phyloP scores from a whole-genome alignment of 2,329 filamentous ascomycete genomes.

The Zymoseptoria passerinii region DNA sequence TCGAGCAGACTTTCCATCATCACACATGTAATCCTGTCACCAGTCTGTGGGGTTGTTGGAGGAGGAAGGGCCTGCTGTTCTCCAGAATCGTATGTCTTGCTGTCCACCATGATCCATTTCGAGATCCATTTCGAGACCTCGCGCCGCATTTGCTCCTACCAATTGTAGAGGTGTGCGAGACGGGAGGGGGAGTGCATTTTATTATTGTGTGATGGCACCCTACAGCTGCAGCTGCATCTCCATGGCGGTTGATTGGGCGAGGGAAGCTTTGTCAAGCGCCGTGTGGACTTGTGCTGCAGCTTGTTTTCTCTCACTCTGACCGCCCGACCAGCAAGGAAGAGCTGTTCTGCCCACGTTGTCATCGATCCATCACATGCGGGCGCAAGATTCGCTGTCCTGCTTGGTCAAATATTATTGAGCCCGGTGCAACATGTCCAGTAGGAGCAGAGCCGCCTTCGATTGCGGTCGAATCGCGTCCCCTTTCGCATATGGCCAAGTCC shows the following conservation, averaged over 20 bases:
- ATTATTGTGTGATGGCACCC: neutral
- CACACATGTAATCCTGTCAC: neutral
- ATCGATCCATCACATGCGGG: neutral
- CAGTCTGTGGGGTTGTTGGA: neutral
- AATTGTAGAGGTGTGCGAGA: neutral
- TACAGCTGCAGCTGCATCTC: neutral
- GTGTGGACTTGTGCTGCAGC: neutral
- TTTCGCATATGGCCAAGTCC: neutral
- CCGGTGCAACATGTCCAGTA: neutral
- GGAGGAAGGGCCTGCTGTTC: neutral
- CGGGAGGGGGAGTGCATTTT: neutral
- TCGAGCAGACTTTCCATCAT: neutral
- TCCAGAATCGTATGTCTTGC: neutral
- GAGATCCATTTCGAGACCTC: neutral
- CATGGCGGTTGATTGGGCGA: neutral
- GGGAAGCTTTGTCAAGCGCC: neutral
- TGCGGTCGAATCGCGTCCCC: neutral
- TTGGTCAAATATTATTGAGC: neutral
- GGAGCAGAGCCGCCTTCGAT: neutral
- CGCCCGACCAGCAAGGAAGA: neutral
- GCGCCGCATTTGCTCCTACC: neutral
- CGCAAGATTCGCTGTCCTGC: neutral
- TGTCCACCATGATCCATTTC: neutral
- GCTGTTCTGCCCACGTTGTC: neutral
- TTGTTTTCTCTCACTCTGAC: neutral